Evolutionary conservation across 495 filamentous ascomycete genomes (phyloP), one percentile per base, ranked within the genome.

Genomic region (Platismatia glauca): DNA sequence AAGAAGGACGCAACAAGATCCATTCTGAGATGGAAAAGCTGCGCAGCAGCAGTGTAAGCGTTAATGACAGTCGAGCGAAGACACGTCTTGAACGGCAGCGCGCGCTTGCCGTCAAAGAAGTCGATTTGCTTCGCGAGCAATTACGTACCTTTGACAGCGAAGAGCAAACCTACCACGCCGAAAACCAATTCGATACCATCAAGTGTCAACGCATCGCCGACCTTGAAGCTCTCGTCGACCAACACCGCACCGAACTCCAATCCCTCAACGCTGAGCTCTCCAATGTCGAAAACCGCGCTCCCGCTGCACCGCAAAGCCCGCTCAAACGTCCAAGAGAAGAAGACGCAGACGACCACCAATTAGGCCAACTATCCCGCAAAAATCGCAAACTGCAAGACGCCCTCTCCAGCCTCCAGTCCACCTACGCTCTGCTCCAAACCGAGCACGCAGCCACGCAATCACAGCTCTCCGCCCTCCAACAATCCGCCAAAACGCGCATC

Each of bases 121-220:
- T 95, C 9, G 90, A 97, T 65, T 94, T 93, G 71, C 80, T 99
- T 11, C 88, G 95, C 20, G 93, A 89, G 7, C 94, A 99, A 69
- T 76, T 97, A 29, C 95, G 95, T 71, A 87, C 88, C 0, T 96
- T 92, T 61, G 93, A 96, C 64, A 82, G 85, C 31, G 95, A 97
- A 73, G 92, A 97, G 71, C 79, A 81, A 48, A 93, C 91, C 3
- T 87, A 96, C 75, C 84, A 92, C 61, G 80, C 85, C 4, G 88
- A 89, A 20, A 84, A 78, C 50, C 74, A 74, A 34, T 87, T 88
- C 57, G 89, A 97, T 67, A 82, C 86, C 61, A 81, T 86, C 59
- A 95, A 91, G 69, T 73, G 80, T 1, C 77, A 85, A 59, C 88
- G 90, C 22, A 88, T 97, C 61, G 79, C 84, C 53, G 84, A 95